Base-by-base conservation (phyloP, 2,329 filamentous ascomycete species). In the Lachnellula arida region DNA sequence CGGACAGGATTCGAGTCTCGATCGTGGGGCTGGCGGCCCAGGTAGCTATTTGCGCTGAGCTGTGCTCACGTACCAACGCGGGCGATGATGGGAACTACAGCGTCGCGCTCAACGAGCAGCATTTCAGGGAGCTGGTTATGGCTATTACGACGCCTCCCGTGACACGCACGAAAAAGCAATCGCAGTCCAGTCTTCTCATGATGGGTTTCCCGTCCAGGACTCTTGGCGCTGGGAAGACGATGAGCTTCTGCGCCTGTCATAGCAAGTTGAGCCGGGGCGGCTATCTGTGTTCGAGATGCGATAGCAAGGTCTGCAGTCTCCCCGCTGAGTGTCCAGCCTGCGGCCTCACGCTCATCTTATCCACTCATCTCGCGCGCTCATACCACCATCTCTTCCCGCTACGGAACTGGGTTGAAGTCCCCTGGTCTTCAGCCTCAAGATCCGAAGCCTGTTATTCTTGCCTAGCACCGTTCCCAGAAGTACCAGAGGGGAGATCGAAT, bases 181-280 rank as follows among this genome's bases (percentile, higher is more conserved):
- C 76, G 58, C 78, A 78, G 8, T 79, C 83, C 1, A 85, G 81
- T 53, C 77, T 99, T 42, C 81, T 99, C 25, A 95, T 96, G 89
- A 99, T 99, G 93, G 94, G 94, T 4, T 99, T 99, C 68, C 94
- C 94, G 0, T 95, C 90, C 5, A 83, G 92, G 39, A 88, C 88
- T 2, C 83, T 94, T 5, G 89, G 90, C 52, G 79, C 84, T 2
- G 78, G 78, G 23, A 77, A 79, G 47, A 81, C 85, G 5, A 75
- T 81, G 52, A 91, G 87, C 57, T 84, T 94, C 59, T 99, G 94
- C 71, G 91, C 92, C 5, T 99, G 94, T 69, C 93, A 97, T 73
- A 91, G 89, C 63, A 85, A 85, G 60, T 85, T 93, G 15, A 87
- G 82, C 19, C 79, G 88, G 49, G 91, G 94, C 54, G 94, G 94